A percentile compares a stretch with the other conserved stretches of the same genome.
Conservation (phyloP, 2,329 filamentous ascomycete species). For the Fusarium siculi region DNA sequence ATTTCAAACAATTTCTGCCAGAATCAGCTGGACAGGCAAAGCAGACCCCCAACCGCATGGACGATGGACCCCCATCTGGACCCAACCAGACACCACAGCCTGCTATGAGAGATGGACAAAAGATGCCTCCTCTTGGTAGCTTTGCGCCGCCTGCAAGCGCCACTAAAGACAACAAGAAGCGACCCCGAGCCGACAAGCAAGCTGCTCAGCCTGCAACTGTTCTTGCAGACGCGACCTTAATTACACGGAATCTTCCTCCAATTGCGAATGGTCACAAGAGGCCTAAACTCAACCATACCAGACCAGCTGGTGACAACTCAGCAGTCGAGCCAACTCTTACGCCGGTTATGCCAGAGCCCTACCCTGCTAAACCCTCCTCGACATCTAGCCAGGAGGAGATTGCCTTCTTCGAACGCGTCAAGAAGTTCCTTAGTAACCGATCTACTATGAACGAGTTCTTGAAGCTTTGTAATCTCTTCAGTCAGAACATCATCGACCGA, state of each 20-base stretch:
- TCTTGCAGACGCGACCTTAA: slow-evolving; percentile 55
- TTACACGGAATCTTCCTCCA: slow-evolving; percentile 47
- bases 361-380: slow-evolving; percentile 78
- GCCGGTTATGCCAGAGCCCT: slow-evolving; percentile 86
- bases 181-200: slow-evolving; percentile 71
- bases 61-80: slow-evolving; percentile 58
- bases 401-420: slow-evolving; percentile 93
- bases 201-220: slow-evolving; percentile 59
- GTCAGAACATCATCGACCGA: slow-evolving; percentile 89
- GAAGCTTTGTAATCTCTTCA: slow-evolving; percentile 96
- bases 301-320: slow-evolving; percentile 67
- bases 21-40: slow-evolving; percentile 75
- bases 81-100: slow-evolving; percentile 67
- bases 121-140: slow-evolving; percentile 93
- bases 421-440: slow-evolving; percentile 95
- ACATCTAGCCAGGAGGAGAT: slow-evolving; percentile 87
- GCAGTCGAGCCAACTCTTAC: slow-evolving; percentile 87
- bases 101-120: slow-evolving; percentile 69
- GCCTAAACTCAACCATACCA: slow-evolving; percentile 78
- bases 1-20: slow-evolving; percentile 98
- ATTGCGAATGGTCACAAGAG: slow-evolving; percentile 66
- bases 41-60: slow-evolving; percentile 66
- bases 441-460: slow-evolving; percentile 94
- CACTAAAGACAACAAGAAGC: slow-evolving; percentile 91
- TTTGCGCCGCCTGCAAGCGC: slow-evolving; percentile 86